Evolutionary conservation across 2,329 filamentous ascomycete species (phyloP).

Genomic region (Cercospora citrullina): DNA sequence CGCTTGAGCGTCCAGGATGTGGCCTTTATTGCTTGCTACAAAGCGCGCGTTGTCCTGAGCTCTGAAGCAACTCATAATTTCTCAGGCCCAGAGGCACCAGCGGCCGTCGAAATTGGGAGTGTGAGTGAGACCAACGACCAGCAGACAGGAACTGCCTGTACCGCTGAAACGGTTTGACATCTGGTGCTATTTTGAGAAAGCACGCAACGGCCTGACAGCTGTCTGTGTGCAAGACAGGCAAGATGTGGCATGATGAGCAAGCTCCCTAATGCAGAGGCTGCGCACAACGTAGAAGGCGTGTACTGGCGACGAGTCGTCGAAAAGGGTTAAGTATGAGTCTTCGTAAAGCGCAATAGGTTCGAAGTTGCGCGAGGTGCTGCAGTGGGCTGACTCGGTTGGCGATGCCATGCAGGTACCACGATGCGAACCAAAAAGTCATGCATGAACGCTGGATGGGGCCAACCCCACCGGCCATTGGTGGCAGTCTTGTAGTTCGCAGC

Average conservation of each 20-base stretch:
- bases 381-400: background rate
- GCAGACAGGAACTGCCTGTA: background rate
- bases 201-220: conserved; percentile 6
- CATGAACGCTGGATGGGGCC: background rate
- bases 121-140: background rate
- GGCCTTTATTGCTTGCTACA: background rate
- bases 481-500: background rate
- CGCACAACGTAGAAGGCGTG: background rate
- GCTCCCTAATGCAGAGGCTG: background rate
- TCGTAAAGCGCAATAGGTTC: background rate
- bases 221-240: background rate
- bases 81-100: background rate
- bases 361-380: background rate
- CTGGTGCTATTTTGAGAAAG: background rate
- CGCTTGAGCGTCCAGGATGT: background rate
- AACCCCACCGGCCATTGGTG: background rate
- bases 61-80: background rate
- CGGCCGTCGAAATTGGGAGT: conserved; percentile 3
- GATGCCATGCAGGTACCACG: conserved; percentile 2
- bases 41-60: background rate
- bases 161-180: background rate
- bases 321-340: background rate
- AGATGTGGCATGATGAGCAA: background rate
- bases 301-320: background rate
- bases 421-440: conserved; percentile 1